Percentiles rank a stretch among this genome's conserved stretches.
Evolutionary conservation across 768 basidiomycete genomes (phyloP).

Genomic region (Asterophora lycoperdoides): DNA sequence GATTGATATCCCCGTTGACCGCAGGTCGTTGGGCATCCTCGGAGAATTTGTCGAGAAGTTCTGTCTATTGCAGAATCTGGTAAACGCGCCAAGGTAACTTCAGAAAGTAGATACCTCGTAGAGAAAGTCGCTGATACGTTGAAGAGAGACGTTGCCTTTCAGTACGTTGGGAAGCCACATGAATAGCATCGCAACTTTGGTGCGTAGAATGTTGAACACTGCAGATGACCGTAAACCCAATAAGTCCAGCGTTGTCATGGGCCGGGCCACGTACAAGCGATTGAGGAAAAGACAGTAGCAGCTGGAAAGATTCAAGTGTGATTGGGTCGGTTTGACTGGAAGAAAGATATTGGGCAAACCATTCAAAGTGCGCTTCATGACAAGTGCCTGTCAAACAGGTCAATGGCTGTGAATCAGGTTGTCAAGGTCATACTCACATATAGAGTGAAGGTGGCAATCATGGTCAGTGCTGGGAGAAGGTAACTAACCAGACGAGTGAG

Average conservation of each 20-base stretch:
- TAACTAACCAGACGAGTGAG: conserved; percentile 31
- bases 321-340: neutral
- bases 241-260: neutral
- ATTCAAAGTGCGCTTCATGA: conserved; percentile 12
- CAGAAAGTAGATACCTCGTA: conserved; percentile 29
- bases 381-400: conserved; percentile 6
- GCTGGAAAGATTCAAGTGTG: neutral
- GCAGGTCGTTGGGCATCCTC: conserved; percentile 15
- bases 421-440: conserved; percentile 22
- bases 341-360: neutral
- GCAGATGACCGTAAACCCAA: conserved; percentile 7
- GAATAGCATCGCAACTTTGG: conserved; percentile 36
- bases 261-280: conserved; percentile 6
- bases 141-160: conserved; percentile 57
- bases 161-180: conserved; percentile 20
- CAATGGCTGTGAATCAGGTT: neutral
- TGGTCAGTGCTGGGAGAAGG: conserved; percentile 56
- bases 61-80: conserved; percentile 28
- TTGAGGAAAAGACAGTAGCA: conserved; percentile 15
- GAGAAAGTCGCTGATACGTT: conserved; percentile 42
- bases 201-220: conserved; percentile 58
- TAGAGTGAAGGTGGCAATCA: conserved; percentile 59
- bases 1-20: conserved; percentile 17
- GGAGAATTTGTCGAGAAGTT: conserved; percentile 41
- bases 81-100: neutral